phyloP scores from a whole-genome alignment of 768 basidiomycete genomes.

The Termitomyces sp. region DNA sequence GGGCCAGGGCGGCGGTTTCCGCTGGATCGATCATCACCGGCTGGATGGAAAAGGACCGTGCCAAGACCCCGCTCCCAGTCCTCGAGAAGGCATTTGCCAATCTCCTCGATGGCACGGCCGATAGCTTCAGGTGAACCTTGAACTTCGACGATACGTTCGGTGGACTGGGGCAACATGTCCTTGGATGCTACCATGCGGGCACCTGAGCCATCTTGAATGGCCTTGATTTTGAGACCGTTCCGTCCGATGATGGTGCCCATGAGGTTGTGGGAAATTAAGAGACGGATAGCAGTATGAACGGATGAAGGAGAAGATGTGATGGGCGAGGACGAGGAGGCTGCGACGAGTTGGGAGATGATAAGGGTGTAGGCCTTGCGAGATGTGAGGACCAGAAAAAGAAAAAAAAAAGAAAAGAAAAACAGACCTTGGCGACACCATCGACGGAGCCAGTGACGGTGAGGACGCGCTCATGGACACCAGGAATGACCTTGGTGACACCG shows the following conservation, averaged over 20 bases:
- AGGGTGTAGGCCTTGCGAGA: conserved; percentile 81
- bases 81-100: conserved; percentile 91
- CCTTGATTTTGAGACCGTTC: conserved; percentile 95
- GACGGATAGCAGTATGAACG: conserved; percentile 86
- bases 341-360: conserved; percentile 88
- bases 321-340: conserved; percentile 74
- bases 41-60: conserved; percentile 95
- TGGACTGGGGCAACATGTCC: conserved; percentile 99
- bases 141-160: conserved; percentile 97
- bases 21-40: conserved; percentile 63
- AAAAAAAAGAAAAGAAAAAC: conserved; percentile 13
- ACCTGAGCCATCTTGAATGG: conserved; percentile 94
- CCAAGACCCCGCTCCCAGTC: conserved; percentile 95
- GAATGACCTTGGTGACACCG: conserved; percentile 97
- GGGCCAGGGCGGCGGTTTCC: conserved; percentile 49
- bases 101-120: conserved; percentile 90
- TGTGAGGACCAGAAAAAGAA: conserved; percentile 8
- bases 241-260: conserved; percentile 99
- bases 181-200: conserved; percentile 99
- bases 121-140: conserved; percentile 93
- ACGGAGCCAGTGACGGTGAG: conserved; percentile 91
- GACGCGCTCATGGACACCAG: conserved; percentile 96
- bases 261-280: conserved; percentile 97
- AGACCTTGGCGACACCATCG: conserved; percentile 88
- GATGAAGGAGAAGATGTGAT: conserved; percentile 66